These are phyloP conservation scores for Neonectria neomacrospora DNA, from an alignment of 2,329 filamentous ascomycete genomes.

Conservation along the genomic window DNA sequence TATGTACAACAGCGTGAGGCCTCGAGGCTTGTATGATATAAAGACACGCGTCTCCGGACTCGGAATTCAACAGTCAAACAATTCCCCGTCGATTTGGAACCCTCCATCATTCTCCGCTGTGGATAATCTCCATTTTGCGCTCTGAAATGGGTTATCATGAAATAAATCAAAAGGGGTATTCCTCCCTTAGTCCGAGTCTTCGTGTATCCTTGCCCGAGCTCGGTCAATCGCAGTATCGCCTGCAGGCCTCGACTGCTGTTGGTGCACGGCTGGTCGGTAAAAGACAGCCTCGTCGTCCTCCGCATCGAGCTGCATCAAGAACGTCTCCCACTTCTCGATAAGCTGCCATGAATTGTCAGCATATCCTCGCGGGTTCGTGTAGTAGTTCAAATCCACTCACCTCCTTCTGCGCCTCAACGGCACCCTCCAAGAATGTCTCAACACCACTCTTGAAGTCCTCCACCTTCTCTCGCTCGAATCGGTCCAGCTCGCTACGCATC, in stretches of 20 bases:
- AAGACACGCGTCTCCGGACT: slow-evolving; percentile 44
- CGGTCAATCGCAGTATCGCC: slow-evolving; percentile 71
- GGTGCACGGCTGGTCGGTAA: slow-evolving; percentile 71
- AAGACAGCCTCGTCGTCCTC: slow-evolving; percentile 84
- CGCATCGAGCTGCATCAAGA: slow-evolving; percentile 93
- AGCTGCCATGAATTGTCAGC: slow-evolving; percentile 55
- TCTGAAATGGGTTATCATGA: slow-evolving; percentile 32
- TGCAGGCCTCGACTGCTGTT: slow-evolving; percentile 59
- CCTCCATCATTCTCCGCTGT: slow-evolving; percentile 21
- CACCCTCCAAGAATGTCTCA: slow-evolving; percentile 96
- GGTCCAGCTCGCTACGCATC: slow-evolving; percentile 90
- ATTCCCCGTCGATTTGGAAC: slow-evolving; percentile 26
- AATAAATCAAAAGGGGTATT: slow-evolving; percentile 15
- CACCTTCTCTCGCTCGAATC: slow-evolving; percentile 97
- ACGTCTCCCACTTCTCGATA: slow-evolving; percentile 97
- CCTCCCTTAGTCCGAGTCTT: slow-evolving; percentile 65
- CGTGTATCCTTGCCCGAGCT: slow-evolving; percentile 67
- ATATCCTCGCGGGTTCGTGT: background rate
- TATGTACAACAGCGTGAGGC: slow-evolving; percentile 50
- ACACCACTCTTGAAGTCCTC: slow-evolving; percentile 99
- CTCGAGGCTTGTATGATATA: slow-evolving; percentile 51
- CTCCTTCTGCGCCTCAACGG: slow-evolving; percentile 98
- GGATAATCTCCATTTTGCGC: slow-evolving; percentile 10
- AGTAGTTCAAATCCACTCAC: slow-evolving; percentile 59
- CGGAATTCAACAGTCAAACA: slow-evolving; percentile 37